Evolutionary conservation across 768 basidiomycete genomes (phyloP).

Genomic region (Trametes elegans): DNA sequence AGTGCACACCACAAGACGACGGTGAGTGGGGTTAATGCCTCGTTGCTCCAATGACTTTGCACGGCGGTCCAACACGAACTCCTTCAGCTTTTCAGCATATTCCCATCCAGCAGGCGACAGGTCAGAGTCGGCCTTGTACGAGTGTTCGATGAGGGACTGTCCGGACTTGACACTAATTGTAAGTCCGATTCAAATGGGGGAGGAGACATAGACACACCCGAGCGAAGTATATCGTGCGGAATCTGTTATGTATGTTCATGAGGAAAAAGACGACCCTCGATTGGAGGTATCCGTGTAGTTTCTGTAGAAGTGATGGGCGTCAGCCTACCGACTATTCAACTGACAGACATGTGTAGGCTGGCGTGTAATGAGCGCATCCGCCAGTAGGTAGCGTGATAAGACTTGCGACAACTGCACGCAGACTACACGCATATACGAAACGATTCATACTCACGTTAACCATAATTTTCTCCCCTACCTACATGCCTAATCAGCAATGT

Average conservation of each 20-base stretch:
- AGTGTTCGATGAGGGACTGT: conserved; percentile 98
- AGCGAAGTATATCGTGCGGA: conserved; percentile 94
- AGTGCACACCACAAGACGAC: conserved; percentile 68
- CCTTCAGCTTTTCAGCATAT: conserved; percentile 85
- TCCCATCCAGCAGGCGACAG: conserved; percentile 95
- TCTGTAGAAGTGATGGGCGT: conserved; percentile 37
- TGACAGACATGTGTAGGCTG: no score
- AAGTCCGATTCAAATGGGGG: neutral
- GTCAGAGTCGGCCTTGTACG: conserved; percentile 98
- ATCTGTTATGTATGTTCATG: conserved; percentile 98
- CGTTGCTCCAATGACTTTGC: conserved; percentile 72
- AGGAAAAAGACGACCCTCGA: conserved; percentile 97
- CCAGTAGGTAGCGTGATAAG: no score
- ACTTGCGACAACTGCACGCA: no score
- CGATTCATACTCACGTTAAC: conserved; percentile 90
- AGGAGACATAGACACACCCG: conserved; percentile 52
- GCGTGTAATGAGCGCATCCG: no score
- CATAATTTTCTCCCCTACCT: conserved; percentile 96
- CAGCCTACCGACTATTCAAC: no score
- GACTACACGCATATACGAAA: no score
- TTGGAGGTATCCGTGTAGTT: conserved; percentile 87
- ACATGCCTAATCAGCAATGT: neutral
- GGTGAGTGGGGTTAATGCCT: conserved; percentile 58
- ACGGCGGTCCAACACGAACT: conserved; percentile 85
- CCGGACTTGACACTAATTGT: conserved; percentile 64